Conservation (phyloP, 805 yeast genomes). For the Ogataea haglerorum region DNA sequence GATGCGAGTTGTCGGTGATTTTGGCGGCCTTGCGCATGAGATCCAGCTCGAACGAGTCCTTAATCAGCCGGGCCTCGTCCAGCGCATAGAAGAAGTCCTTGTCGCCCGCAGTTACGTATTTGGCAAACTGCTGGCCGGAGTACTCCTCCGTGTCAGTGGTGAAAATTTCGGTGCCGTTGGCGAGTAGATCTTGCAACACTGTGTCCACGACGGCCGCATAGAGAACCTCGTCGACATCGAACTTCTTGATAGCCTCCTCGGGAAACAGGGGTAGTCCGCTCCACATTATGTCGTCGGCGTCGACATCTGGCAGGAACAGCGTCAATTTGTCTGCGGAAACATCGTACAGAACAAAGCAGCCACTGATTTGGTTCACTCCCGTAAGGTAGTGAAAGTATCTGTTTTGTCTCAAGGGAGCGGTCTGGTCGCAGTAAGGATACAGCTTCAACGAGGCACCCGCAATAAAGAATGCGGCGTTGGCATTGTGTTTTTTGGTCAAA, state of each 20-base stretch:
- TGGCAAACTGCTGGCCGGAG: conserved; percentile 34
- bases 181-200: conserved; percentile 31
- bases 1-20: conserved; percentile 84
- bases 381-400: conserved; percentile 84
- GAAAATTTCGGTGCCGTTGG: conserved; percentile 31
- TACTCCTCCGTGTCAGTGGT: conserved; percentile 57
- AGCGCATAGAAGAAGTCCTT: conserved; percentile 62
- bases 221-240: conserved; percentile 79
- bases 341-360: conserved; percentile 63
- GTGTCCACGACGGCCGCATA: conserved; percentile 51
- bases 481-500: conserved; percentile 19
- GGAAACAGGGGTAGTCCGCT: conserved; percentile 77
- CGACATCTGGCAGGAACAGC: conserved; percentile 78
- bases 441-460: conserved; percentile 58
- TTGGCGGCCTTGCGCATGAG: conserved; percentile 76
- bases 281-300: conserved; percentile 93
- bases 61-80: conserved; percentile 82
- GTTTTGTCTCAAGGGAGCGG: conserved; percentile 79
- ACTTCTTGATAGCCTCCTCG: conserved; percentile 61
- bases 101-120: conserved; percentile 42
- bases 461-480: conserved; percentile 43
- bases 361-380: conserved; percentile 76
- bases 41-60: conserved; percentile 77
- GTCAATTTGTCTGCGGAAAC: conserved; percentile 52
- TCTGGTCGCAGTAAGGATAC: conserved; percentile 76